Percentiles rank a stretch among this genome's conserved stretches.
These are phyloP conservation scores for Aspergillus biplanus DNA, from an alignment of 495 filamentous ascomycete genomes.

Conservation along the genomic window DNA sequence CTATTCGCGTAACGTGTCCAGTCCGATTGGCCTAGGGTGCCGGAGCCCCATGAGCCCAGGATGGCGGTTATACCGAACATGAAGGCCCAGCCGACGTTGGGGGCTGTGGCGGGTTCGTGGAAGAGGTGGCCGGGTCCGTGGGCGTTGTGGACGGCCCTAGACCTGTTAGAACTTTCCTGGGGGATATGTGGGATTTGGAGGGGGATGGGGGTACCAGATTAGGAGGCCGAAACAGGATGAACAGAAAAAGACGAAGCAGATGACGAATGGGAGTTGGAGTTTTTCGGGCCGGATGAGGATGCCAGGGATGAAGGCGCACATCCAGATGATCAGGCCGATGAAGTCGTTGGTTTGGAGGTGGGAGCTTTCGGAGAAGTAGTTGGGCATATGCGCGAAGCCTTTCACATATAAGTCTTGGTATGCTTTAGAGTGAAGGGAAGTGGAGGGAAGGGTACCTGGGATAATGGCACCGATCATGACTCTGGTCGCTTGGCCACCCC, in stretches of 20 bases:
- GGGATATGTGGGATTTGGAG: too few relatives aligned
- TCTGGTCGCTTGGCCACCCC: conserved; percentile 12
- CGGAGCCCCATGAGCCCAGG: conserved; percentile 12
- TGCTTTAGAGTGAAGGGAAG: too few relatives aligned
- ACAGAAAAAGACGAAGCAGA: conserved; percentile 15
- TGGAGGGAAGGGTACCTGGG: too few relatives aligned
- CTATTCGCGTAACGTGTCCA: conserved; percentile 12
- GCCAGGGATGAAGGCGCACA: conserved; percentile 7
- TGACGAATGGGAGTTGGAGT: conserved; percentile 5
- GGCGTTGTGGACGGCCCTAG: conserved; percentile 12
- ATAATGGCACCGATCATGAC: conserved; percentile 20
- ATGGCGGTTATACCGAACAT: conserved; percentile 18
- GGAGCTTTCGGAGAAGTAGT: conserved; percentile 13
- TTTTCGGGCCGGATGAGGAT: conserved; percentile 12
- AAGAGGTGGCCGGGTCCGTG: conserved; percentile 13
- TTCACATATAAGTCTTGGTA: too few relatives aligned
- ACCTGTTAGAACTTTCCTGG: too few relatives aligned
- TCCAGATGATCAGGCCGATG: conserved; percentile 15
- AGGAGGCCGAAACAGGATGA: conserved; percentile 10
- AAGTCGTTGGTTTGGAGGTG: conserved; percentile 17
- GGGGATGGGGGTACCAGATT: conserved; percentile 10
- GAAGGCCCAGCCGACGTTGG: conserved; percentile 15
- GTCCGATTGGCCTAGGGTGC: conserved; percentile 13
- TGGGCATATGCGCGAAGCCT: conserved; percentile 16
- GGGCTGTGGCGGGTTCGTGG: conserved; percentile 12